phyloP scores from a whole-genome alignment of 352 stramenopile genomes.

The Phytophthora brassicae region DNA sequence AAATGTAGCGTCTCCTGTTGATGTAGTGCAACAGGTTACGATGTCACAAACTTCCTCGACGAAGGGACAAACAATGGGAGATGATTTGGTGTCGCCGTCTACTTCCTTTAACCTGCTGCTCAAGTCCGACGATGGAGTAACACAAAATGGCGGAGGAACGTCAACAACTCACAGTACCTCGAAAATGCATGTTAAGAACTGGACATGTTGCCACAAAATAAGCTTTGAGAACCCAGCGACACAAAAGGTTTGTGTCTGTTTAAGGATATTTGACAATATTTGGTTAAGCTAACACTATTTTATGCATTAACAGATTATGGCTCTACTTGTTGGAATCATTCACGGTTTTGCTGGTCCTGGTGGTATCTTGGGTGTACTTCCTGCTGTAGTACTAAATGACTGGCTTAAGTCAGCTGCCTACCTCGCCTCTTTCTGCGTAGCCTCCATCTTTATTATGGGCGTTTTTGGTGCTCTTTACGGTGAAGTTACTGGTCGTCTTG shows the following conservation, averaged over 20 bases:
- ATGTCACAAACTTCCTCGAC: conserved; percentile 4
- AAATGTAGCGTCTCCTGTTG: conserved; percentile 5
- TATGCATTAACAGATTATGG: conserved; percentile 70
- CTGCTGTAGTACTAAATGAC: conserved; percentile 84
- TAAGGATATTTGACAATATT: background rate
- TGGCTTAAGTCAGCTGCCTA: conserved; percentile 73
- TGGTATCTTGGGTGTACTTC: conserved; percentile 80
- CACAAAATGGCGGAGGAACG: conserved; percentile 4
- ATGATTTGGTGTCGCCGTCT: conserved; percentile 7
- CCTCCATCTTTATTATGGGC: conserved; percentile 88
- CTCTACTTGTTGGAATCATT: conserved; percentile 81
- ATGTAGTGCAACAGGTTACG: background rate
- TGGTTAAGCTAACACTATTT: background rate
- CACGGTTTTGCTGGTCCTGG: conserved; percentile 81
- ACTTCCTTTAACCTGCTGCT: conserved; percentile 30
- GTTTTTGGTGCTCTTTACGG: conserved; percentile 83
- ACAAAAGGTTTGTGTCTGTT: conserved; percentile 27
- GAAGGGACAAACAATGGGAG: conserved; percentile 10
- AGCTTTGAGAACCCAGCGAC: conserved; percentile 56
- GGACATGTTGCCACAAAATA: conserved; percentile 35
- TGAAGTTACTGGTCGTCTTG: conserved; percentile 61
- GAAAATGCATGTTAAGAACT: conserved; percentile 18
- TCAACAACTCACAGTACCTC: background rate
- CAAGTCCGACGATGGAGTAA: conserved; percentile 11
- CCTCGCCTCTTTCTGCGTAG: conserved; percentile 83